Percentiles rank a stretch among this genome's conserved stretches.
phyloP scores from a whole-genome alignment of 176 grass and related monocot species.

The Oryza australiensis region DNA sequence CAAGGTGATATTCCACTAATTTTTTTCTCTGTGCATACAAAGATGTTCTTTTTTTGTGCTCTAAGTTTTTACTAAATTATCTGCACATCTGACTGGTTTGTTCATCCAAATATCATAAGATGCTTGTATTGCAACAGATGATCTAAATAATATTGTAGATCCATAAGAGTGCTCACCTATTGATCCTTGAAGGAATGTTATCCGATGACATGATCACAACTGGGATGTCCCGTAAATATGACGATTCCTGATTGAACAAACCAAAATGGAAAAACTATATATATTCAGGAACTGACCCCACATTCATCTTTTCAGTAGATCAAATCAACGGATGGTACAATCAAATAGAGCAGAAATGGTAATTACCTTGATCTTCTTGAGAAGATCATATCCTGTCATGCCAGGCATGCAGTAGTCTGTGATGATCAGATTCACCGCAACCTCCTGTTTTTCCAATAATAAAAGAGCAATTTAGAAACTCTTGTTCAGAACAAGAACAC shows the following conservation, averaged over 20 bases:
- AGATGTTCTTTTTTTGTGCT: not conserved
- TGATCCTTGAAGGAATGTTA: conserved; percentile 94
- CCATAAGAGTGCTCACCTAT: conserved; percentile 56
- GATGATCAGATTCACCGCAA: conserved; percentile 91
- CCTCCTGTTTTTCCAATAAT: conserved; percentile 50
- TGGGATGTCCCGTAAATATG: conserved; percentile 76
- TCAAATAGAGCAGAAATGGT: not conserved
- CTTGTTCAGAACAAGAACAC: conserved; percentile 11
- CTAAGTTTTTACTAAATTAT: not conserved
- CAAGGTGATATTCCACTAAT: not conserved
- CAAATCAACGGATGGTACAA: conserved; percentile 2
- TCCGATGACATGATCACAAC: conserved; percentile 99
- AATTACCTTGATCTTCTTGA: conserved; percentile 91
- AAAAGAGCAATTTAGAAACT: conserved; percentile 27
- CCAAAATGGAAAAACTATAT: not conserved
- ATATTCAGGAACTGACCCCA: not conserved
- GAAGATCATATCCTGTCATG: conserved; percentile 94
- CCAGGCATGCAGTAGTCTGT: conserved; percentile 98
- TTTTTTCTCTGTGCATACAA: not conserved
- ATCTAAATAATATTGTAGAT: not conserved
- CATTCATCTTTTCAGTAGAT: conserved; percentile 1
- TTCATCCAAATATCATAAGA: not conserved
- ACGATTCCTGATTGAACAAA: conserved; percentile 63
- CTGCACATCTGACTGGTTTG: not conserved
- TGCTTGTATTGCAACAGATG: not conserved